Percentiles rank a stretch among this genome's conserved stretches.
Evolutionary conservation across 805 yeast species (phyloP).

Genomic region (Scheffersomyces ergatensis): DNA sequence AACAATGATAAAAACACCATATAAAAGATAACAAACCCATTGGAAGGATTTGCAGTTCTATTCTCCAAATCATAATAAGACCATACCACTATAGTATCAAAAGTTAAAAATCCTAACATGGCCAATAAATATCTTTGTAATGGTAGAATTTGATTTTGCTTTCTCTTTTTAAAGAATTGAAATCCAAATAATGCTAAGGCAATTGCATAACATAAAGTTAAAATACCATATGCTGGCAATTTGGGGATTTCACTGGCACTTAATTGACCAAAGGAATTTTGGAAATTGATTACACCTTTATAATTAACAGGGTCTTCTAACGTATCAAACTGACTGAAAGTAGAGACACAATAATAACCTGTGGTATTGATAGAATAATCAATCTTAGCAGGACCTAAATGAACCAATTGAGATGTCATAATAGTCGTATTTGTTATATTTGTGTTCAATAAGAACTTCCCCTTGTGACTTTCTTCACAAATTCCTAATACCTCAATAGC

Average conservation of each 20-base stretch:
- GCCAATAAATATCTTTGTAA: conserved; percentile 89
- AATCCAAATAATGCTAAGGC: conserved; percentile 81
- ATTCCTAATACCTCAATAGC: conserved; percentile 51
- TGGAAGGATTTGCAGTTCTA: conserved; percentile 43
- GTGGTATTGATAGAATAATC: conserved; percentile 68
- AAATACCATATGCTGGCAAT: conserved; percentile 80
- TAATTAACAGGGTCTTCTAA: too few species aligned
- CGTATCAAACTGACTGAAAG: conserved; percentile 46
- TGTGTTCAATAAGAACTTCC: conserved; percentile 58
- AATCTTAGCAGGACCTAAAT: conserved; percentile 58
- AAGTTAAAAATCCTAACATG: conserved; percentile 75
- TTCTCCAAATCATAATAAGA: conserved; percentile 86
- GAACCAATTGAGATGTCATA: conserved; percentile 51
- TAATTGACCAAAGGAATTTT: conserved; percentile 87
- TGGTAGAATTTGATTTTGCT: conserved; percentile 73
- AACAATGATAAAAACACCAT: conserved; percentile 75
- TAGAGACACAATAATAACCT: conserved; percentile 90
- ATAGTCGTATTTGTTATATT: conserved; percentile 52
- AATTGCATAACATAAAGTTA: conserved; percentile 80
- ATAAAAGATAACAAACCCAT: conserved; percentile 64
- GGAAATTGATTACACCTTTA: conserved; percentile 72
- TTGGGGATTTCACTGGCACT: conserved; percentile 91
- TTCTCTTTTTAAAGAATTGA: conserved; percentile 78
- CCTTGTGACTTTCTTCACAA: conserved; percentile 55
- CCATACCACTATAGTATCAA: conserved; percentile 87